Base-by-base conservation (phyloP, 2,329 filamentous ascomycete species). In the Gnomoniopsis smithogilvyi region DNA sequence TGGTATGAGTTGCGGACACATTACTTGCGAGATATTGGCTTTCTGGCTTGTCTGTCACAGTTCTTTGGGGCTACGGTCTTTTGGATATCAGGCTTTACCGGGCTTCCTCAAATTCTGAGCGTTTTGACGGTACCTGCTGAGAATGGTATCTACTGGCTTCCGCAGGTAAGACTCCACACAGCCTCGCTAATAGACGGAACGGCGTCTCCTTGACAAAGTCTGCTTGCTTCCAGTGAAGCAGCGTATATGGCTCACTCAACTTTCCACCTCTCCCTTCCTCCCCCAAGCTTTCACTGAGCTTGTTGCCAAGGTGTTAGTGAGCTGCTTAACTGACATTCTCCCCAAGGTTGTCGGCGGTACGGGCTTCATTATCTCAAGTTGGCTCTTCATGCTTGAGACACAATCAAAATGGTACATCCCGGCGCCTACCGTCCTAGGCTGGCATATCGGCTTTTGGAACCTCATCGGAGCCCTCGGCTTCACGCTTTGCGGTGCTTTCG, bases 371-470 rank as follows among this genome's bases (percentile, higher is more conserved):
- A 66, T 86, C 24, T 87, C 76, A 7, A 75, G 80, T 22, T 66
- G 74, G 2, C 70, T 89, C 1, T 89, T 88, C 70, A 88, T 88
- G 79, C 66, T 89, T 8, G 87, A 90, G 69, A 87, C 85, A 2
- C 86, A 89, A 69, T 68, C 76, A 45, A 79, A 76, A 49, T 90
- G 87, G 86, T 89, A 82, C 64, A 72, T 75, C 14, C 86, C 87
- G 0, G 82, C 84, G 0, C 76, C 74, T 3, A 67, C 70, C 3
- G 74, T 84, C 0, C 74, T 90, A 1, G 86, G 86, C 3, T 89
- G 86, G 87, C 84, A 89, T 68, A 81, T 90, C 64, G 86, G 84
- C 0, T 69, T 81, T 10, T 89, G 85, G 84, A 89, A 89, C 64
- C 69, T 87, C 2, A 73, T 89, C 21, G 87, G 87, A 1, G 80